Base-by-base conservation (phyloP, 441 rosid species). In the Omphalea diandra region DNA sequence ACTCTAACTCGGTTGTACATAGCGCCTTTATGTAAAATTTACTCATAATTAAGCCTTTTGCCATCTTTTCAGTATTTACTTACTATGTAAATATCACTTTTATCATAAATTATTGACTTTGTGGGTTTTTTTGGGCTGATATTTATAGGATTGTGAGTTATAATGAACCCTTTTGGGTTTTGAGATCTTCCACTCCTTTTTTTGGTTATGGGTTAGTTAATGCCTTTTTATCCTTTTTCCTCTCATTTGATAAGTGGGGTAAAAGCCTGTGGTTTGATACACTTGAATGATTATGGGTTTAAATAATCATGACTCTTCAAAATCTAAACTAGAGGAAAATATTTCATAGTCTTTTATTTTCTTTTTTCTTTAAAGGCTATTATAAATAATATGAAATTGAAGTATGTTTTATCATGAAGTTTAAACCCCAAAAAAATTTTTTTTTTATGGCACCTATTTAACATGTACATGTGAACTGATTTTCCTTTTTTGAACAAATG, bases 251-350 rank as follows among this genome's bases (percentile, higher is more conserved):
- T 46, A 64, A 64, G 38, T 31, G 3, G 29, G 41, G 18, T 18
- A 47, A 65, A n/a, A 29, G 29, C 5, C 12, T 17, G 15, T 47
- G 26, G 10, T 47, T 46, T 46, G n/a, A 47, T 49, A 4, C 11
- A 2, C 18, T 20, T 65, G 10, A 10, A 65, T 65, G 68, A 65
- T 65, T 47, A 14, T 17, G 7, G 29, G 49, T 65, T 31, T 65
- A 65, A 31, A 46, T 49, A 47, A 65, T 47, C 43, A 47, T 64
- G 32, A 12, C 56, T 47, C 18, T n/a, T 38, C 36, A 63, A 17
- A n/a, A 15, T 18, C 4, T 43, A 29, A 11, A 43, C 43, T 18
- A 1, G 3, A 7, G 4, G 31, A 26, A 62, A 40, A 4, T 12
- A 63, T 41, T 24, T 41, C 41, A 62, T 24, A 24, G 2, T 24